Base-by-base conservation (phyloP, 2,329 filamentous ascomycete species). In the Colletotrichum brevisporum region DNA sequence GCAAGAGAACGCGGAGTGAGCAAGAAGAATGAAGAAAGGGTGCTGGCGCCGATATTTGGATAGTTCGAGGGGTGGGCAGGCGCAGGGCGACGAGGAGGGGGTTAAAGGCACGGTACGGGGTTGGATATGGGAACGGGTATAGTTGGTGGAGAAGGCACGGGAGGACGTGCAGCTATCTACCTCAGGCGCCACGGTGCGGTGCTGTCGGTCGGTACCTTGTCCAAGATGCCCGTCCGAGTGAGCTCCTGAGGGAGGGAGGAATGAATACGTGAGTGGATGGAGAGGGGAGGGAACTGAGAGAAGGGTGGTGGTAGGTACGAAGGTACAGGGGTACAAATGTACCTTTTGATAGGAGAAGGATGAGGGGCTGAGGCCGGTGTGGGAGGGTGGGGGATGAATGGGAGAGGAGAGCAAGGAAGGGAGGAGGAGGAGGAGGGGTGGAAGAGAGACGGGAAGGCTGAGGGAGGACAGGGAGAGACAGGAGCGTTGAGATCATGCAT, bases 111-210 rank as follows among this genome's bases (percentile, higher is more conserved):
- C 72, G 71, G 71, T n/a, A 62, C 58, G 58, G 50, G 58, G 53
- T 71, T 69, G 73, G 71, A 65, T 73, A 75, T 74, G 74, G 73
- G 76, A 75, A 74, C 74, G 74, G 76, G 78, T 73, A 72, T 76
- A 59, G 27, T 76, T 80, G 79, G 82, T 82, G 80, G 83, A 82
- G 77, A 80, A 78, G 80, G 80, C 79, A 80, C 79, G 80, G 79
- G 79, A 77, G 75, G 78, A 82, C 78, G 83, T 83, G 82, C 82
- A 83, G 77, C 77, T 81, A 66, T 26, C n/a, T 16, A 62, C 31
- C 31, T 36, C 31, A 66, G 57, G 39, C 60, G 41, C 62, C 45
- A 51, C 36, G 54, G 47, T 50, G 27, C 43, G 27, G 57, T 50
- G n/a, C 41, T n/a, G 54, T 56, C 16, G 45, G 54, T 56, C 16